Evolutionary conservation across 768 basidiomycete species (phyloP).

Genomic region (Podaxis sp.): DNA sequence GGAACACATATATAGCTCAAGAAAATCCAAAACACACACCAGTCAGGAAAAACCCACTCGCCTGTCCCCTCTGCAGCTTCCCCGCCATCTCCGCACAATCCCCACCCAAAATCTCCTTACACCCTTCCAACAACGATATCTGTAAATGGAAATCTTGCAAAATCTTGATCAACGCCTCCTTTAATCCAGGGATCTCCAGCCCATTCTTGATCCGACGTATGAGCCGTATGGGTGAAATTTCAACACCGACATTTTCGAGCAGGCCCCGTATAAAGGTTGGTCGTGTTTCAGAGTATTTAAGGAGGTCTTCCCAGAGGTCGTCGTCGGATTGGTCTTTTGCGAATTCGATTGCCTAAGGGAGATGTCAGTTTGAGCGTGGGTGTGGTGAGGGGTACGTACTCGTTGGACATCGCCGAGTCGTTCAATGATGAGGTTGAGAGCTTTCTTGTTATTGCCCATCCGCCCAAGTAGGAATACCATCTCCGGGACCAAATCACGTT

Average conservation of each 20-base stretch:
- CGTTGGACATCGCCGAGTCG: slow-evolving; percentile 89
- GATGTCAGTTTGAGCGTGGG: no score
- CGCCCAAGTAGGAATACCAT: slow-evolving; percentile 97
- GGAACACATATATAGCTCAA: neutral
- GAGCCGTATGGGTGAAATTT: slow-evolving; percentile 92
- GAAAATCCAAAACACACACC: slow-evolving; percentile 44
- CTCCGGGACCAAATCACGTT: slow-evolving; percentile 85
- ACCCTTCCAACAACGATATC: slow-evolving; percentile 90
- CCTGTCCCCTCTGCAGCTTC: slow-evolving; percentile 73
- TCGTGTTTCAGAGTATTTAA: slow-evolving; percentile 91
- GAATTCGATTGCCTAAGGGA: slow-evolving; percentile 79
- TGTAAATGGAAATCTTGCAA: slow-evolving; percentile 95
- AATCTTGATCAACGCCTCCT: slow-evolving; percentile 94
- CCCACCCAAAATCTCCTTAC: slow-evolving; percentile 80
- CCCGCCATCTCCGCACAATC: slow-evolving; percentile 76
- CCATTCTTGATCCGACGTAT: slow-evolving; percentile 96
- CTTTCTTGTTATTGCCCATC: slow-evolving; percentile 98
- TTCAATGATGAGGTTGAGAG: slow-evolving; percentile 92
- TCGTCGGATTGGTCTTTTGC: slow-evolving; percentile 96
- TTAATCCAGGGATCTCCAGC: slow-evolving; percentile 92
- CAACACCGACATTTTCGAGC: slow-evolving; percentile 93
- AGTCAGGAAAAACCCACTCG: slow-evolving; percentile 74
- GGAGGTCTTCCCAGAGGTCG: slow-evolving; percentile 96
- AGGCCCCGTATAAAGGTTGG: slow-evolving; percentile 95
- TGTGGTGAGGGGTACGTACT: no score